Evolutionary conservation across 225 moss, liverwort and hornwort genomes (phyloP).

Genomic region (Rhytidiadelphus loreus): DNA sequence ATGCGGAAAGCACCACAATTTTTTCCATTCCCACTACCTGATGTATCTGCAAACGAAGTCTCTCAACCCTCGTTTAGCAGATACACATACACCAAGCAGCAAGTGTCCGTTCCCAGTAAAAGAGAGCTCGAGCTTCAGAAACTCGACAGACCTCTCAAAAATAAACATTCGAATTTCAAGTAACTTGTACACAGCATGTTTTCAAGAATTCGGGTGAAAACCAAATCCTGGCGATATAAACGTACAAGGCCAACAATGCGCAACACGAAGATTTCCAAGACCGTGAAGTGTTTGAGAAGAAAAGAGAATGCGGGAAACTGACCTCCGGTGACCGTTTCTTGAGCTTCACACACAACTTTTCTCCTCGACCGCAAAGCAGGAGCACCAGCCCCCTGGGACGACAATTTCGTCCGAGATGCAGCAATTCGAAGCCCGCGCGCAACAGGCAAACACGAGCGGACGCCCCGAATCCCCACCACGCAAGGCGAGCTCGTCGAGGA

Average conservation of each 20-base stretch:
- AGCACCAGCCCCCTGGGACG: background rate
- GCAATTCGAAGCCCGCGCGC: slow-evolving; percentile 58
- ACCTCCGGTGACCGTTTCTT: slow-evolving; percentile 73
- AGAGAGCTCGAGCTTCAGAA: background rate
- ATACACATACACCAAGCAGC: background rate
- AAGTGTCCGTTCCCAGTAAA: background rate
- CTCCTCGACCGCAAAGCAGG: background rate
- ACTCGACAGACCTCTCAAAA: background rate
- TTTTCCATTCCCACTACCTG: background rate
- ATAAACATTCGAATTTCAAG: background rate
- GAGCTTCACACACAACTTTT: slow-evolving; percentile 61
- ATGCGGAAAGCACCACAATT: background rate
- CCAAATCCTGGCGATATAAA: background rate
- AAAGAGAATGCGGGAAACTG: background rate
- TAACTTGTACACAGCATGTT: background rate
- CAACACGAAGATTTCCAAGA: background rate
- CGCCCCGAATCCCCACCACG: slow-evolving; percentile 11
- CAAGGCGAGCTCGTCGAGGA: slow-evolving; percentile 1
- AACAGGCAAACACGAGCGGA: slow-evolving; percentile 24
- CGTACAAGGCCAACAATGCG: background rate
- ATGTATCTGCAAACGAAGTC: background rate
- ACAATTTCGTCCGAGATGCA: background rate
- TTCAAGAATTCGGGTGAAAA: no score
- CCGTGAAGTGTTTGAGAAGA: background rate
- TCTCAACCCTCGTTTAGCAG: background rate